Evolutionary conservation across 768 basidiomycete species (phyloP), one percentile per base, ranked within the genome.

Genomic region (Boletellus ananas): DNA sequence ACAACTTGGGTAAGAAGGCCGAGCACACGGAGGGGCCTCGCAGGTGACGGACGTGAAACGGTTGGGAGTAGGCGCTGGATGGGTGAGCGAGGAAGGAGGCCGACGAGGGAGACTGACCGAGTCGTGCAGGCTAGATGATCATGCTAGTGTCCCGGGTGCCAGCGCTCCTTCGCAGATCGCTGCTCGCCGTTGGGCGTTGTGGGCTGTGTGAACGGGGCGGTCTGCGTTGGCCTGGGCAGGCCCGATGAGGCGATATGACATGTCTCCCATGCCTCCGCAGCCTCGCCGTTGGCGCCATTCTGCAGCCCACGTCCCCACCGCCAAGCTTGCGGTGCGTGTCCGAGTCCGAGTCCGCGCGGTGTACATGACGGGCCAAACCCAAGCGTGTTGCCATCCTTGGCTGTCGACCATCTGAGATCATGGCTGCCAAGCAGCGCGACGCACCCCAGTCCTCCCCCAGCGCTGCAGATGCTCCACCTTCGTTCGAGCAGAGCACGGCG

Each of bases 401-500:
- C 21, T 11, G 23, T n/a, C 10, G 40, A 14, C 27, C n/a, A n/a
- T n/a, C n/a, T n/a, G 25, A 25, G 27, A 25, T 16, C 39, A 25
- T 14, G 20, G 34, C 21, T 14, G 13, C 48, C 40, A 34, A 59
- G 34, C 50, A 48, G 27, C 42, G 8, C 21, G 43, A 48, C 20
- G 0, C 48, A 4, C 51, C 29, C 12, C 25, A 34, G 17, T 23
- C 34, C 20, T 25, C n/a, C 39, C 9, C 10, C 29, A 9, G 29
- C 16, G 17, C 16, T 3, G 7, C 16, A 14, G 33, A 29, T 10
- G 29, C 55, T 20, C 67, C 65, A 5, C 65, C 65, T 34, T 25
- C 65, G 13, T 69, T 69, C 12, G 60, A 67, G 31, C 58, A 65
- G 45, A 64, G 67, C 16, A 35, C 41, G 20, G 35, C 23, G n/a